These are phyloP conservation scores for Trametes versicolor DNA, from an alignment of 1,284 basidiomycete genomes.

Conservation along the genomic window DNA sequence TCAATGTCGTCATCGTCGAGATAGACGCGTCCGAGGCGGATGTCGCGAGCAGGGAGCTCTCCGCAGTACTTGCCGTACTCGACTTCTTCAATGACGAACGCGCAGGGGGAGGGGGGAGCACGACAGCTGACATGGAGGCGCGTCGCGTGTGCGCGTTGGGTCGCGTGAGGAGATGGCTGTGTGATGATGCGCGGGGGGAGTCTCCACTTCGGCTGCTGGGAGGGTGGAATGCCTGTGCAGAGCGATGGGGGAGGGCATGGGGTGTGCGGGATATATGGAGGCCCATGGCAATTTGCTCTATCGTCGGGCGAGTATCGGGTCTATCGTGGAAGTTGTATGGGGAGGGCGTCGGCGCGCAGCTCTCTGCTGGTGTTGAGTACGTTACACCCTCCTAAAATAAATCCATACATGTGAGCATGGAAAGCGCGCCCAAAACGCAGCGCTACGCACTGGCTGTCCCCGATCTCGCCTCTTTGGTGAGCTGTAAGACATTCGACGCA, in stretches of 20 bases:
- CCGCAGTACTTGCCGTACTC: slow-evolving; percentile 42
- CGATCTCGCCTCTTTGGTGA: slow-evolving; percentile 43
- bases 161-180: slow-evolving; percentile 33
- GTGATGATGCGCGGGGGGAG: slow-evolving; percentile 23
- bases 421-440: too few species aligned
- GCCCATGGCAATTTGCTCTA: slow-evolving; percentile 81
- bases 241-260: slow-evolving; percentile 58
- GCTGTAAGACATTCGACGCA: slow-evolving; percentile 53
- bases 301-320: slow-evolving; percentile 61
- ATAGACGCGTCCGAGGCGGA: slow-evolving; percentile 56
- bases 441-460: slow-evolving; percentile 40
- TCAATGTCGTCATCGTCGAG: slow-evolving; percentile 53
- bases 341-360: slow-evolving; percentile 45
- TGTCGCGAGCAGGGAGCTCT: slow-evolving; percentile 46
- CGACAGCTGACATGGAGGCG: slow-evolving; percentile 42
- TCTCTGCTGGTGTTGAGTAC: slow-evolving; percentile 65
- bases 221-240: slow-evolving; percentile 27
- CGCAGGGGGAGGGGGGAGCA: slow-evolving; percentile 61
- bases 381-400: slow-evolving; percentile 46
- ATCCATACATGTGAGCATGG: neutral
- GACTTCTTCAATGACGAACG: slow-evolving; percentile 73
- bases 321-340: slow-evolving; percentile 53
- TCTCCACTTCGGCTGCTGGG: slow-evolving; percentile 21
- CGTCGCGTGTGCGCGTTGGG: slow-evolving; percentile 39
- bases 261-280: slow-evolving; percentile 78